A percentile compares a stretch with the other conserved stretches of the same genome.
These are phyloP conservation scores for Fusarium subglutinans DNA, from an alignment of 2,329 filamentous ascomycete genomes.

Conservation along the genomic window DNA sequence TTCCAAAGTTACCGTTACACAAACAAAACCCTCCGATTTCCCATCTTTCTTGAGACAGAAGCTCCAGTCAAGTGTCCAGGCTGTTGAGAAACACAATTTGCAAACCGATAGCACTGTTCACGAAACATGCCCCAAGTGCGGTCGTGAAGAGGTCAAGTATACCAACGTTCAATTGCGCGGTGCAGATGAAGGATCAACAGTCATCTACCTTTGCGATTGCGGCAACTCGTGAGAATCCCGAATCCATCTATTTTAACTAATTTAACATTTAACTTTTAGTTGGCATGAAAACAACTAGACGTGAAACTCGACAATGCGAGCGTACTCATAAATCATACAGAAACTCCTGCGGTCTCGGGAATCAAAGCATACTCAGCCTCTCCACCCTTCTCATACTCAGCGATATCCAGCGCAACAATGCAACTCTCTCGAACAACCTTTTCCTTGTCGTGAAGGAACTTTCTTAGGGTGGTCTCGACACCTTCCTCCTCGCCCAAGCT, in stretches of 20 bases:
- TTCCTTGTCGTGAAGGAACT: slow-evolving; percentile 89
- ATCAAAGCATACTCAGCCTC: slow-evolving; percentile 93
- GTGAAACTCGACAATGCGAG: slow-evolving; percentile 24
- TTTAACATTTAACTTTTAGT: slow-evolving; percentile 46
- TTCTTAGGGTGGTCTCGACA: slow-evolving; percentile 84
- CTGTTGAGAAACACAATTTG: slow-evolving; percentile 79
- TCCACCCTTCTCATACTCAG: slow-evolving; percentile 91
- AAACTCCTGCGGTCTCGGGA: slow-evolving; percentile 65
- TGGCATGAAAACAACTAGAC: slow-evolving; percentile 70
- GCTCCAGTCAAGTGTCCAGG: slow-evolving; percentile 82
- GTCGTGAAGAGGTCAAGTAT: slow-evolving; percentile 82
- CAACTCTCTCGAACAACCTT: slow-evolving; percentile 94
- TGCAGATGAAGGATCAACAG: slow-evolving; percentile 93
- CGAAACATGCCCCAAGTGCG: slow-evolving; percentile 82
- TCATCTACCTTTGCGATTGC: slow-evolving; percentile 91
- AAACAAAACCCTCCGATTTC: slow-evolving; percentile 89
- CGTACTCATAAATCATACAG: slow-evolving; percentile 47
- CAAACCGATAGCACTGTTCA: slow-evolving; percentile 75
- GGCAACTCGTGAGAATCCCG: slow-evolving; percentile 72
- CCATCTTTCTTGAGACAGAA: slow-evolving; percentile 90
- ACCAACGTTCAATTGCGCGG: slow-evolving; percentile 86
- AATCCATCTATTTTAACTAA: slow-evolving; percentile 22
- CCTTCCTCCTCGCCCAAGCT: slow-evolving; percentile 93
- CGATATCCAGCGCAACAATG: slow-evolving; percentile 96
- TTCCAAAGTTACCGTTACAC: slow-evolving; percentile 79